Conservation (phyloP, 2,329 filamentous ascomycete genomes). For the Neonectria punicea region DNA sequence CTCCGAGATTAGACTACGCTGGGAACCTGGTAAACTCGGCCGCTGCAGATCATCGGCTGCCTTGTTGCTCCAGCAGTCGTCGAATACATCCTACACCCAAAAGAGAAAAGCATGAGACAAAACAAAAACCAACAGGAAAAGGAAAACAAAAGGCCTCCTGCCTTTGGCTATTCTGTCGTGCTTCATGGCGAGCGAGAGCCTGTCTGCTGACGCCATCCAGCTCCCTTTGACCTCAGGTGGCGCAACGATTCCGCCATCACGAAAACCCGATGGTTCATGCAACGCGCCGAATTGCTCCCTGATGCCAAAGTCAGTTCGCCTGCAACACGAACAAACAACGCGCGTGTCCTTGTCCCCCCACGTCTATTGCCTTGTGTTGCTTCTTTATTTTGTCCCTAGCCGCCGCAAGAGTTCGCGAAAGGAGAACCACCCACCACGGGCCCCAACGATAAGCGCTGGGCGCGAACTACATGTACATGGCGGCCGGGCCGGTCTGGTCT, state of each 20-base stretch:
- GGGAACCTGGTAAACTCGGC: not conserved
- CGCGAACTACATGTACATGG: not conserved
- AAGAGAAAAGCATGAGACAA: not conserved
- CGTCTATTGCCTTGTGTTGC: not conserved
- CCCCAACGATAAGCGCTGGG: not conserved
- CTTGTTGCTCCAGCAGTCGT: not conserved
- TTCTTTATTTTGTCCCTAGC: not conserved
- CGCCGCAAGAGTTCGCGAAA: not conserved
- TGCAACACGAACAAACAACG: not conserved
- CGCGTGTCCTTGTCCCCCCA: not conserved
- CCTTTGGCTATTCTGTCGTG: constrained; percentile 14
- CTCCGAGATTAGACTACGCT: not conserved
- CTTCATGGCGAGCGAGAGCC: constrained; percentile 33
- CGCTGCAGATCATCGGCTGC: constrained; percentile 4
- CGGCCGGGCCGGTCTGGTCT: not conserved
- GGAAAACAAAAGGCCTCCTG: not conserved
- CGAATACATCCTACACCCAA: not conserved
- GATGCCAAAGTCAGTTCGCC: not conserved
- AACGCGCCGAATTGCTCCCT: not conserved
- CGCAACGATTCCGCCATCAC: constrained; percentile 35
- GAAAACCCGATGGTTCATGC: constrained; percentile 1
- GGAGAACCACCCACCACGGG: not conserved
- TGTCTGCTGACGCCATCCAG: constrained; percentile 36
- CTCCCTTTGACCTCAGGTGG: constrained; percentile 17
- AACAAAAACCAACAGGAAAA: not conserved